These are phyloP conservation scores for Candida sanyaensis DNA, from an alignment of 1,139 yeast species.

Conservation along the genomic window DNA sequence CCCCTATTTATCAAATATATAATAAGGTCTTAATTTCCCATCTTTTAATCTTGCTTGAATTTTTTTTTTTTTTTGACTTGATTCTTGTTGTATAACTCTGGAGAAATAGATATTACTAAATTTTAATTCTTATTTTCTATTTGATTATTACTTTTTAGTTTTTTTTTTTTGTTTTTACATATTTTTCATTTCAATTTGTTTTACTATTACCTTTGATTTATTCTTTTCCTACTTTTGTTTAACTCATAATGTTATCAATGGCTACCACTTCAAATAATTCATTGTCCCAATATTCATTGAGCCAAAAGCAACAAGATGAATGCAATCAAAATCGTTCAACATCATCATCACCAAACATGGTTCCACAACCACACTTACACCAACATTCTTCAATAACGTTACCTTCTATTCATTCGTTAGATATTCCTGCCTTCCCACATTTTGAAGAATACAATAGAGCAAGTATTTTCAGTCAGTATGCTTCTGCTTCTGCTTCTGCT, in stretches of 20 bases:
- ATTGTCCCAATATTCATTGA: slow-evolving; percentile 11
- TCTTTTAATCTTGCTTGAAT: too few relatives aligned
- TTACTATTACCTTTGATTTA: too few relatives aligned
- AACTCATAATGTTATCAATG: background rate
- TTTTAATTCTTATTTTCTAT: background rate
- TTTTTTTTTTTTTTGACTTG: too few relatives aligned
- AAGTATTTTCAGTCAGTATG: background rate
- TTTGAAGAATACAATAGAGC: slow-evolving; percentile 7
- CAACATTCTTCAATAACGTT: slow-evolving; percentile 12
- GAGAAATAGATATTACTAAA: background rate
- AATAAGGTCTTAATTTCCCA: background rate
- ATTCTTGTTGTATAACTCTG: background rate
- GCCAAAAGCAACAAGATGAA: slow-evolving; percentile 5
- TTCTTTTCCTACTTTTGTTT: too few relatives aligned
- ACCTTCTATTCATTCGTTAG: slow-evolving; percentile 20
- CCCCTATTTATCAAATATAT: slow-evolving; percentile 1
- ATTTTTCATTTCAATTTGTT: too few relatives aligned
- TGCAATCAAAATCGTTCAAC: slow-evolving; percentile 7
- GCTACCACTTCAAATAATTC: slow-evolving; percentile 3
- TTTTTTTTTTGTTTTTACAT: too few relatives aligned
- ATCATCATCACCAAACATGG: slow-evolving; percentile 5
- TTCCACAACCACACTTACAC: slow-evolving; percentile 4
- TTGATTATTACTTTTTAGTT: background rate
- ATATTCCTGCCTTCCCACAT: slow-evolving; percentile 16
- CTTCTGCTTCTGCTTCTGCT: slow-evolving; percentile 1